phyloP scores from a whole-genome alignment of 1,139 yeast genomes.

The Yamadazyma aaseri region DNA sequence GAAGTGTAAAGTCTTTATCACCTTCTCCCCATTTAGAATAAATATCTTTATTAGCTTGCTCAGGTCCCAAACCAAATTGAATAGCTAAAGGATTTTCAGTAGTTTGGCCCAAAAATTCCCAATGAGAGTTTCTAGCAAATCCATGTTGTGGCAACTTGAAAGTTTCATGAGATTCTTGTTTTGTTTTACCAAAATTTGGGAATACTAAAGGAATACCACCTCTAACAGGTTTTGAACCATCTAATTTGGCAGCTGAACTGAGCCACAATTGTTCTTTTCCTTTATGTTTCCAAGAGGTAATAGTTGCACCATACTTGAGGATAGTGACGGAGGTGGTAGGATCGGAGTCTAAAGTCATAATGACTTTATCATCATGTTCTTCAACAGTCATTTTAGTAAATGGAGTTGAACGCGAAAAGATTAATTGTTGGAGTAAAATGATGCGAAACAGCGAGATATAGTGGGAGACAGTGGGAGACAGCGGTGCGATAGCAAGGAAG shows the following conservation, averaged over 20 bases:
- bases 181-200: slow-evolving; percentile 86
- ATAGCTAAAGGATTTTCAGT: slow-evolving; percentile 57
- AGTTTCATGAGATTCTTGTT: slow-evolving; percentile 36
- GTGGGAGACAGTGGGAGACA: too few relatives aligned
- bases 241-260: slow-evolving; percentile 73
- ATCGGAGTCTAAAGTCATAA: slow-evolving; percentile 55
- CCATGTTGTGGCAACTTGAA: slow-evolving; percentile 86
- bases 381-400: slow-evolving; percentile 37
- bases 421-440: too few relatives aligned
- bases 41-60: slow-evolving; percentile 68
- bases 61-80: slow-evolving; percentile 89
- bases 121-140: slow-evolving; percentile 80
- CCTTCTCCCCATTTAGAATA: slow-evolving; percentile 49
- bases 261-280: slow-evolving; percentile 70
- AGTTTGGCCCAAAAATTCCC: slow-evolving; percentile 93
- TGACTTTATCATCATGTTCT: slow-evolving; percentile 63
- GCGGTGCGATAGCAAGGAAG: too few relatives aligned
- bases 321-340: slow-evolving; percentile 58
- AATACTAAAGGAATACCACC: slow-evolving; percentile 97
- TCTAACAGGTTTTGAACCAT: slow-evolving; percentile 89
- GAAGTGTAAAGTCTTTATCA: slow-evolving; percentile 67
- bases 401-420: too few relatives aligned
- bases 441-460: too few relatives aligned
- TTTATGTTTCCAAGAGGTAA: slow-evolving; percentile 70
- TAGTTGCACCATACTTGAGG: slow-evolving; percentile 85